These are phyloP conservation scores for Butyriboletus loyo DNA, from an alignment of 768 basidiomycete genomes.

Conservation along the genomic window DNA sequence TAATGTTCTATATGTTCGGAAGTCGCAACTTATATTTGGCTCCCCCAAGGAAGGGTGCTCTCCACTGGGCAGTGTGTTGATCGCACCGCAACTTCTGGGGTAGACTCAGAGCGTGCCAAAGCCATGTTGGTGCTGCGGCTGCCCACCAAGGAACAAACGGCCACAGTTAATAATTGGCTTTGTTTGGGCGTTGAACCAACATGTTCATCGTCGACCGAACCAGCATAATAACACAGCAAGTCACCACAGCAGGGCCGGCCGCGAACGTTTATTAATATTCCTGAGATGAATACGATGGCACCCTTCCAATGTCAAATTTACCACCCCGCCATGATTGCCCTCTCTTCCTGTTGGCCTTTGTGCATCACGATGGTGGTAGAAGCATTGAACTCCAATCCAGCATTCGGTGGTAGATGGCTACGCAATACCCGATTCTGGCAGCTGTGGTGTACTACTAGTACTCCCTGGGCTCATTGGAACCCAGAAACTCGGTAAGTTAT, in stretches of 20 bases:
- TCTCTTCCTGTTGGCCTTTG: not conserved
- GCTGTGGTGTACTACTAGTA: too few relatives aligned
- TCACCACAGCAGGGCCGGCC: not conserved
- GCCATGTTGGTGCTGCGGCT: not conserved
- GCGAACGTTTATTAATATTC: not conserved
- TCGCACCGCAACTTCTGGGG: not conserved
- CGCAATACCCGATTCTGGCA: not conserved
- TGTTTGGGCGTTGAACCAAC: not conserved
- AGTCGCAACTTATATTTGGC: not conserved
- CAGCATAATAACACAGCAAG: constrained; percentile 13
- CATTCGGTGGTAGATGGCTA: not conserved
- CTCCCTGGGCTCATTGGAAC: not conserved
- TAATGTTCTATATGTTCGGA: not conserved
- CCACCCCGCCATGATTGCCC: not conserved
- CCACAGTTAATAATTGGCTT: constrained; percentile 5
- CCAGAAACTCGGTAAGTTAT: too few relatives aligned
- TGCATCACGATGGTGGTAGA: not conserved
- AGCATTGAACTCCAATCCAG: not conserved
- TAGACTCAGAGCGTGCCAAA: not conserved
- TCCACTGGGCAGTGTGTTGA: not conserved
- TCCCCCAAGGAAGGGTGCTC: not conserved
- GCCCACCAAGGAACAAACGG: constrained; percentile 2
- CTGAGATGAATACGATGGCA: not conserved
- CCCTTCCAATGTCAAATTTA: not conserved
- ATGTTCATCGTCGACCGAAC: not conserved